These are phyloP conservation scores for Globisporangium viniferum DNA, from an alignment of 352 stramenopile species.

Conservation along the genomic window DNA sequence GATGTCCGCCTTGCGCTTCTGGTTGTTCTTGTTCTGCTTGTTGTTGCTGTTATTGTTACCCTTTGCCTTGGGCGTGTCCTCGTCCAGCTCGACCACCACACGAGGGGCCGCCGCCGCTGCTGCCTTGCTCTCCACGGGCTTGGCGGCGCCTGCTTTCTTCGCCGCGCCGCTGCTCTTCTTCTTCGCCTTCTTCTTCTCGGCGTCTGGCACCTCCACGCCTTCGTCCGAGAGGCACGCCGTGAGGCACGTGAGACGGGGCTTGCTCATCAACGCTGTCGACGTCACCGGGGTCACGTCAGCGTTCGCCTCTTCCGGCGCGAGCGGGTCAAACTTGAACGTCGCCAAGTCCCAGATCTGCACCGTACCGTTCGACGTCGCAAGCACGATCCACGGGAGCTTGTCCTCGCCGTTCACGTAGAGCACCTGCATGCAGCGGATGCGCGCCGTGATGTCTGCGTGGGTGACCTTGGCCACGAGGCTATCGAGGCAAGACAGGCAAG, in stretches of 20 bases:
- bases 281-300: constrained; percentile 46
- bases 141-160: constrained; percentile 10
- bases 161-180: constrained; percentile 33
- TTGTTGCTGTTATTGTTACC: constrained; percentile 7
- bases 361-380: constrained; percentile 69
- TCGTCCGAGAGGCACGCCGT: constrained; percentile 50
- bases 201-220: constrained; percentile 12
- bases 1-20: constrained; percentile 17
- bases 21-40: constrained; percentile 9
- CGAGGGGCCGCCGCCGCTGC: constrained; percentile 36
- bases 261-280: constrained; percentile 66
- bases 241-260: constrained; percentile 72
- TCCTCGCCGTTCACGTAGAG: constrained; percentile 62
- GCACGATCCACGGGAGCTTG: constrained; percentile 61
- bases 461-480: constrained; percentile 71
- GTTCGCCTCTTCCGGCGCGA: constrained; percentile 55
- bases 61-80: constrained; percentile 3
- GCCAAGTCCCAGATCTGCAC: constrained; percentile 83
- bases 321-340: constrained; percentile 49
- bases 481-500: neutral
- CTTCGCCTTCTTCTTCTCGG: constrained; percentile 40
- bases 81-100: constrained; percentile 70
- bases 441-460: constrained; percentile 55
- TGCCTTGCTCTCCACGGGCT: constrained; percentile 12
- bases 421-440: constrained; percentile 74